Percentiles rank a stretch among this genome's conserved stretches.
Evolutionary conservation across 805 yeast species (phyloP).

Genomic region (Pichia sporocuriosa): DNA sequence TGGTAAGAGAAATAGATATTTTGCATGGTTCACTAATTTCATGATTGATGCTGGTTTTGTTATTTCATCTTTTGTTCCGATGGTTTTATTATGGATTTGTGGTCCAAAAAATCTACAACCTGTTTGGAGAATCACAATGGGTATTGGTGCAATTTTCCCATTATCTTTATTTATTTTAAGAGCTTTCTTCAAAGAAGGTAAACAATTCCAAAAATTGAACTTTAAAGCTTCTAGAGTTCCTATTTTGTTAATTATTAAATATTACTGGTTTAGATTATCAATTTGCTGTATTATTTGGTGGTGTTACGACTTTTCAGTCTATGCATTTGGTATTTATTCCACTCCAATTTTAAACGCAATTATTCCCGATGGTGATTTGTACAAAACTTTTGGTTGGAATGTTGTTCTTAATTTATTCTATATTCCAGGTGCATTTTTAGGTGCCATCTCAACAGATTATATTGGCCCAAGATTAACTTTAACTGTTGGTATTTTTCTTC

Average conservation of each 20-base stretch:
- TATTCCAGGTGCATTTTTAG: slow-evolving; percentile 82
- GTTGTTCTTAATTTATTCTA: slow-evolving; percentile 82
- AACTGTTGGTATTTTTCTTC: slow-evolving; percentile 58
- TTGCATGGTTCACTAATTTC: slow-evolving; percentile 80
- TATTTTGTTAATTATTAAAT: slow-evolving; percentile 60
- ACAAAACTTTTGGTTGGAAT: slow-evolving; percentile 86
- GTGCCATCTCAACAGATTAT: slow-evolving; percentile 81
- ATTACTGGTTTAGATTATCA: slow-evolving; percentile 74
- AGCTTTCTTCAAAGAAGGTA: slow-evolving; percentile 66
- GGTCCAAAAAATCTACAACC: slow-evolving; percentile 61
- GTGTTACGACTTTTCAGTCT: slow-evolving; percentile 80
- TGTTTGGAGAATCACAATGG: slow-evolving; percentile 89
- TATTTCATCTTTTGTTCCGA: slow-evolving; percentile 73
- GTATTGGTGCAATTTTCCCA: slow-evolving; percentile 88
- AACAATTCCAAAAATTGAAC: slow-evolving; percentile 60
- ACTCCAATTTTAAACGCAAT: slow-evolving; percentile 56
- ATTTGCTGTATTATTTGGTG: slow-evolving; percentile 82
- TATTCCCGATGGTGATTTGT: slow-evolving; percentile 54
- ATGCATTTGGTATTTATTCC: slow-evolving; percentile 83
- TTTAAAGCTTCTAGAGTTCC: slow-evolving; percentile 64
- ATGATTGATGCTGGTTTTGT: slow-evolving; percentile 89
- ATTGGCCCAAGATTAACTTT: slow-evolving; percentile 86
- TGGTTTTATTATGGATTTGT: slow-evolving; percentile 81
- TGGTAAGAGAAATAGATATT: slow-evolving; percentile 86
- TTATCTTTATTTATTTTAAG: slow-evolving; percentile 70